Evolutionary conservation across 805 yeast genomes (phyloP), one percentile per base, ranked within the genome.

Genomic region (Alloascoidea hylecoeti): DNA sequence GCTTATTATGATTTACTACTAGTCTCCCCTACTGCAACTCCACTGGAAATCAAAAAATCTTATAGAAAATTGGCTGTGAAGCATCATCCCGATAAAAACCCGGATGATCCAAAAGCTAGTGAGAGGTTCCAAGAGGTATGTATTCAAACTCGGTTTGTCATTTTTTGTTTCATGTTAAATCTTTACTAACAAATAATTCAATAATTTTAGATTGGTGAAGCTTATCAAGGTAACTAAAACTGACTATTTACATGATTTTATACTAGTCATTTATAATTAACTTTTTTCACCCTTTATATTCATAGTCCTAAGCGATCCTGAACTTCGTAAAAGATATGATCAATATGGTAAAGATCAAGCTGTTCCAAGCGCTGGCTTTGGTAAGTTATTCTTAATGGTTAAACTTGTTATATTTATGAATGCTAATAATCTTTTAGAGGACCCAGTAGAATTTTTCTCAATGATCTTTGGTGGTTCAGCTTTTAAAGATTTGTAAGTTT

Each of bases 21-120:
- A 28, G 78, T 89, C 15, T 48, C 60, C 17, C 68, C 77, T 15
- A 70, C 70, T 9, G 96, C 96, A 15, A 68, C 81, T 0, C 77
- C 77, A 3, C 63, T 72, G 6, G 95, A 92, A 45, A 83, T 92
- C 57, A 92, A 92, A 58, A 85, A 85, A 55, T 95, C 96, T 0
- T 92, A 92, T 58, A 70, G 98, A 44, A 82, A 81, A 55, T 75
- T 75, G 56, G 97, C 97, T 4, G 80, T 89, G 57, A 66, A 65
- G 41, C 81, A 83, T 37, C 98, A 89, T 56, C 98, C 98, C 1
- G 98, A 92, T 56, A 92, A 92, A 63, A 85, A 89, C 52, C 95
- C 94, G n/a, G 77, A 81, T 50, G 94, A 92, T 54, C 94, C 92
- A 33, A 70, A 72, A 9, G 98, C 98, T 13, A 85, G 89, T 13